Evolutionary conservation across 2,329 filamentous ascomycete species (phyloP).

Genomic region (Kalmusia sp.): DNA sequence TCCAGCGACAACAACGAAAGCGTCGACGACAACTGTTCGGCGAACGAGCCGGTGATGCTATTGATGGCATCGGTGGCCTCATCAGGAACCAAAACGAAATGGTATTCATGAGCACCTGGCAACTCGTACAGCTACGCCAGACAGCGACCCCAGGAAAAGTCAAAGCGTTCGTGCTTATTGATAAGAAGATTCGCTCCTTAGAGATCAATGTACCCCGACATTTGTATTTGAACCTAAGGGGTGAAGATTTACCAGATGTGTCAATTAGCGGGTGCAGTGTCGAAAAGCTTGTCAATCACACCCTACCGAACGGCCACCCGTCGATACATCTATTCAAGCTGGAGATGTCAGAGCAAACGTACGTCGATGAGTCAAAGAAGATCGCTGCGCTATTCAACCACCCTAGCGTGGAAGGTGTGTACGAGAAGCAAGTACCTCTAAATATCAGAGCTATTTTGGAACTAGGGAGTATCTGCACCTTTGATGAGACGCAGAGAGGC

Average conservation of each 20-base stretch:
- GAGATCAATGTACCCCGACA: constrained; percentile 89
- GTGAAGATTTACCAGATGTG: constrained; percentile 85
- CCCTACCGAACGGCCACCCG: constrained; percentile 91
- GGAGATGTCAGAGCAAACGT: constrained; percentile 85
- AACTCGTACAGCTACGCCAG: constrained; percentile 84
- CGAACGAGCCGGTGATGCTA: constrained; percentile 71
- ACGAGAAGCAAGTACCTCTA: constrained; percentile 90
- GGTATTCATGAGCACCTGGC: constrained; percentile 92
- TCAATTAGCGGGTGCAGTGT: constrained; percentile 85
- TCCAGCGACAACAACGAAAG: constrained; percentile 88
- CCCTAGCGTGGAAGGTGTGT: constrained; percentile 93
- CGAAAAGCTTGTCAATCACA: constrained; percentile 92
- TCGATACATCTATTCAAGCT: constrained; percentile 95
- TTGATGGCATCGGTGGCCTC: constrained; percentile 69
- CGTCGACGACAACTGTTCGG: constrained; percentile 92
- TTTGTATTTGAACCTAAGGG: constrained; percentile 90
- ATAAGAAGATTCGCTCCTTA: constrained; percentile 85
- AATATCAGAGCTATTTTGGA: constrained; percentile 87
- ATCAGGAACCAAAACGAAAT: constrained; percentile 93
- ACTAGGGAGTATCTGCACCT: constrained; percentile 88
- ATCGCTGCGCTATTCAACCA: constrained; percentile 87
- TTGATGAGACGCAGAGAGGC: constrained; percentile 88
- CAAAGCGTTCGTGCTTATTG: constrained; percentile 87
- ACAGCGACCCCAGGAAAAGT: constrained; percentile 88
- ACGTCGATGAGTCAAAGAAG: constrained; percentile 83